These are phyloP conservation scores for Linum usitatissimum DNA, from an alignment of 345 rosid species.

Conservation along the genomic window DNA sequence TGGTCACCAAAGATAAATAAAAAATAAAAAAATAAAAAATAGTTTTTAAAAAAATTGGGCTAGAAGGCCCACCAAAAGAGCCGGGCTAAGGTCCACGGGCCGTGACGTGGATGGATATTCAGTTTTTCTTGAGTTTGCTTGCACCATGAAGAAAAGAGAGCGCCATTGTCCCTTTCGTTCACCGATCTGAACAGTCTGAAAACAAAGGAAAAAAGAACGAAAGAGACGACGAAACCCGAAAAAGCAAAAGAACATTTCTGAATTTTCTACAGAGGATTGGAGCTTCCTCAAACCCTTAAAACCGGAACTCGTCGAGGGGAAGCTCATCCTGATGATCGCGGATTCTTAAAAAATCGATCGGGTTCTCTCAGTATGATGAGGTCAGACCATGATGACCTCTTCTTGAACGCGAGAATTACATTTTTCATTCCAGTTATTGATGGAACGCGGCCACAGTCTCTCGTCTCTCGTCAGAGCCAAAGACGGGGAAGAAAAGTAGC, in stretches of 20 bases:
- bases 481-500: not conserved
- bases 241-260: not conserved
- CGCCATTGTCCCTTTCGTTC: not conserved
- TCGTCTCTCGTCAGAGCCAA: not conserved
- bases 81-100: too few species aligned
- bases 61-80: not conserved
- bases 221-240: not conserved
- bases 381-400: slow-evolving; percentile 23
- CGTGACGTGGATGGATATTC: too few species aligned
- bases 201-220: not conserved
- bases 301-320: not conserved
- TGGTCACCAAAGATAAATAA: not conserved
- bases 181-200: not conserved
- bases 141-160: not conserved
- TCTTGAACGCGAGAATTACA: slow-evolving; percentile 1
- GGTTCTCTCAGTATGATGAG: slow-evolving; percentile 12
- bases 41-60: not conserved
- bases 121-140: not conserved
- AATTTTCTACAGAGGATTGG: not conserved
- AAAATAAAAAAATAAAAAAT: too few species aligned
- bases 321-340: not conserved
- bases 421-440: slow-evolving; percentile 3
- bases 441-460: slow-evolving; percentile 9
- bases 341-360: not conserved
- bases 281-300: slow-evolving; percentile 6